A percentile compares a stretch with the other conserved stretches of the same genome.
Evolutionary conservation across 73 alveolate genomes (phyloP).

Genomic region (Paramecium biaurelia): DNA sequence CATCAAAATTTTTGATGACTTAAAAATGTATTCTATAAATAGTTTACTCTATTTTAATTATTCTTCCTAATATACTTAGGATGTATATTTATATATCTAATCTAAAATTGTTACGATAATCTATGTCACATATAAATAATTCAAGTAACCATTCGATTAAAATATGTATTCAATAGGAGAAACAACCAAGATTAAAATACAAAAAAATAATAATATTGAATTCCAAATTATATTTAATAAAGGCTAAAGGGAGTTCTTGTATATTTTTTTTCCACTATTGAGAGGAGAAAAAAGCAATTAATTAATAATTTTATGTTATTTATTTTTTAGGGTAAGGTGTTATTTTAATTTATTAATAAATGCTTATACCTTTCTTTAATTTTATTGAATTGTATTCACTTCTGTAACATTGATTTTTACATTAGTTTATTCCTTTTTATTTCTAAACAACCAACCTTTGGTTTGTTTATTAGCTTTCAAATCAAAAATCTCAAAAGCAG

Average conservation of each 20-base stretch:
- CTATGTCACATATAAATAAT: neutral
- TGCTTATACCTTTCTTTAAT: neutral
- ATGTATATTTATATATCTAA: neutral
- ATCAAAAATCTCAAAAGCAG: neutral
- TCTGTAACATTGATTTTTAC: neutral
- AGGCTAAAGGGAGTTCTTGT: neutral
- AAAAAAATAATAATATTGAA: neutral
- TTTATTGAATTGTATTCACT: neutral
- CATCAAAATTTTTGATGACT: neutral
- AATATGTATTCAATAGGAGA: neutral
- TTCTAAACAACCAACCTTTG: neutral
- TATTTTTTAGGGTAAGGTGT: neutral
- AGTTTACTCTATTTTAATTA: neutral
- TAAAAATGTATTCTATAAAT: neutral
- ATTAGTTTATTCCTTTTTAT: neutral
- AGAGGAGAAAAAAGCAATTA: neutral
- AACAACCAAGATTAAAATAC: neutral
- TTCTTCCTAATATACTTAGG: neutral
- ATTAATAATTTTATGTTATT: neutral
- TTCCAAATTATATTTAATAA: neutral
- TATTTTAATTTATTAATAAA: neutral
- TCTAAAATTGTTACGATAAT: neutral
- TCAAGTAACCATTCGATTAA: neutral
- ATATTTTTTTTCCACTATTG: neutral
- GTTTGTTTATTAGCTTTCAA: neutral